phyloP scores from a whole-genome alignment of 2,329 filamentous ascomycete genomes.

The Fusarium hainanense region DNA sequence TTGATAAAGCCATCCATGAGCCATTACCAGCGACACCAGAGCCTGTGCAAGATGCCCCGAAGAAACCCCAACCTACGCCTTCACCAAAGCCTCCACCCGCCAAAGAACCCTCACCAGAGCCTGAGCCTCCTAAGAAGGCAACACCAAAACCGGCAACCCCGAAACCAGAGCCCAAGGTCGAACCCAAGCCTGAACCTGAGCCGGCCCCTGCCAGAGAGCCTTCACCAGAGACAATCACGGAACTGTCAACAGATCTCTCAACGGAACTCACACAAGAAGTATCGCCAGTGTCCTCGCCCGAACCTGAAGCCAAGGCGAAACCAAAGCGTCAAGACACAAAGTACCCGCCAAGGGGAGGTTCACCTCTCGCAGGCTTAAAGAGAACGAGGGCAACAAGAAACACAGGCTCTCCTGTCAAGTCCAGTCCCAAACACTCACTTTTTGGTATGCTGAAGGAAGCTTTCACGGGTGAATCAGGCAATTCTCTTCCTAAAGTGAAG shows the following conservation, averaged over 20 bases:
- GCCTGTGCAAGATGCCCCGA: slow-evolving; percentile 14
- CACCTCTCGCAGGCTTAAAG: slow-evolving; percentile 56
- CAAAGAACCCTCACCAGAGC: slow-evolving; percentile 24
- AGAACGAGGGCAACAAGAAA: slow-evolving; percentile 67
- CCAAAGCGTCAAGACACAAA: slow-evolving; percentile 39
- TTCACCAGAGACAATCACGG: slow-evolving; percentile 15
- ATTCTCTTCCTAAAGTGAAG: slow-evolving; percentile 57
- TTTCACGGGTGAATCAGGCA: slow-evolving; percentile 70
- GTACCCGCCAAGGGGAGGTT: slow-evolving; percentile 21
- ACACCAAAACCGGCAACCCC: not conserved
- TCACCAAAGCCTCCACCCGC: slow-evolving; percentile 15
- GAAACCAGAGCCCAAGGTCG: slow-evolving; percentile 10
- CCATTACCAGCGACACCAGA: slow-evolving; percentile 10
- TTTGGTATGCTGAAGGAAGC: slow-evolving; percentile 70
- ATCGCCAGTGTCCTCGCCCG: slow-evolving; percentile 16
- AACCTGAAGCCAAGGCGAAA: slow-evolving; percentile 30
- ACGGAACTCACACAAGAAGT: slow-evolving; percentile 2
- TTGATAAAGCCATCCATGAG: slow-evolving; percentile 24
- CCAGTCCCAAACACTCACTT: slow-evolving; percentile 61
- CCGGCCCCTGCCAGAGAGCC: slow-evolving; percentile 7
- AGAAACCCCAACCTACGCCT: slow-evolving; percentile 11
- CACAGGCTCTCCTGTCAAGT: slow-evolving; percentile 61
- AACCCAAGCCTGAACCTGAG: slow-evolving; percentile 18
- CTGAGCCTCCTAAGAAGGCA: slow-evolving; percentile 23
- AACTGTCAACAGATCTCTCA: slow-evolving; percentile 11